Percentiles rank a stretch among this genome's conserved stretches.
Conservation (phyloP, 176 grass and related monocot species). For the Urochloa ruziziensis region DNA sequence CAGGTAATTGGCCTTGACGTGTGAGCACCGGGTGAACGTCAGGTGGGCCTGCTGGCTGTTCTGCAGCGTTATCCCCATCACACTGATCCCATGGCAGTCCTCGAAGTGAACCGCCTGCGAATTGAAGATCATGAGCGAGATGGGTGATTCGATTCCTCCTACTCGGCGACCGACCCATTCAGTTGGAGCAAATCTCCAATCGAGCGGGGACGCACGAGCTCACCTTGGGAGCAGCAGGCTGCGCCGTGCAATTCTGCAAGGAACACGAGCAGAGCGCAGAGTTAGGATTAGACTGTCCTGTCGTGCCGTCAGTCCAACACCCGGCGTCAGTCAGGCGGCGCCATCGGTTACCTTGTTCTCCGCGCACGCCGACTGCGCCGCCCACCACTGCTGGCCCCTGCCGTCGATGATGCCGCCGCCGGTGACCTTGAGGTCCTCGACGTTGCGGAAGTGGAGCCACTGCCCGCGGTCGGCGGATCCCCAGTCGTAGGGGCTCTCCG, state of each 20-base stretch:
- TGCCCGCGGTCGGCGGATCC: background rate
- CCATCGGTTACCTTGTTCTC: background rate
- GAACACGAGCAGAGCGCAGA: background rate
- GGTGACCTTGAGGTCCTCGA: conserved; percentile 34
- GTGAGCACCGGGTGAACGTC: conserved; percentile 53
- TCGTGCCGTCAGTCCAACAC: background rate
- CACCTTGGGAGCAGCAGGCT: conserved; percentile 44
- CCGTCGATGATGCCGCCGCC: conserved; percentile 71
- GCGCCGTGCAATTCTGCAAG: conserved; percentile 31
- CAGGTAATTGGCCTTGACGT: conserved; percentile 49
- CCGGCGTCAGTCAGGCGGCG: background rate
- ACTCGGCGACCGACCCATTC: too few relatives aligned
- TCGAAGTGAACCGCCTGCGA: conserved; percentile 70
- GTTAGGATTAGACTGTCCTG: background rate
- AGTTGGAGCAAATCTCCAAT: background rate
- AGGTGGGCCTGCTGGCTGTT: conserved; percentile 68
- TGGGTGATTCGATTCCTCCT: background rate
- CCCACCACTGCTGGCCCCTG: conserved; percentile 69
- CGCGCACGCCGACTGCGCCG: conserved; percentile 35
- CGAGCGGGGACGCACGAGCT: background rate
- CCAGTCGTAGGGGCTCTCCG: conserved; percentile 54
- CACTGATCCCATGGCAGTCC: conserved; percentile 38
- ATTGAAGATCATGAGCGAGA: background rate
- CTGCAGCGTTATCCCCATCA: conserved; percentile 53
- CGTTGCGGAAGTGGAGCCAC: conserved; percentile 54